Evolutionary conservation across 106 monocot genomes (phyloP), one percentile per base, ranked within the genome.

Genomic region (Cymbidium sinense): DNA sequence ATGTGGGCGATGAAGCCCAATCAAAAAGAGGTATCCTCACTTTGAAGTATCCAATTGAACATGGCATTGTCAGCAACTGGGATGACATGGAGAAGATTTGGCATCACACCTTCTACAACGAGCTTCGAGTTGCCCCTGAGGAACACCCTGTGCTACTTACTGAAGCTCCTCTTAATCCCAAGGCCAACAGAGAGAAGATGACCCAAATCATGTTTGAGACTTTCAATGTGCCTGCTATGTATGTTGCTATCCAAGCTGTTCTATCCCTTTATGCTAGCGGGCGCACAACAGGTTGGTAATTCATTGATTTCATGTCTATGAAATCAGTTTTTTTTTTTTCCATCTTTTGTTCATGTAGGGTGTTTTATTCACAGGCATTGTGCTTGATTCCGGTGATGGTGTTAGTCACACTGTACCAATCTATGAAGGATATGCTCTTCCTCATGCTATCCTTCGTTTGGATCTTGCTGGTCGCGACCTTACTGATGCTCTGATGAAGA

Each of bases 331-430:
- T 3, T 15, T 50, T 7, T 20, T 7, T 54, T 25, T 17, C 34
- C 19, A 21, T 31, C 20, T 58, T 76, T 21, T 64, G 43, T 27
- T 39, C 75, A 50, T 37, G 39, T 4, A 31, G 43, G 37, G 33
- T 9, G 61, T 33, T 43, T 54, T 44, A 3, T 76, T 5, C 52
- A 76, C 70, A 79, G 79, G 79, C 35, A 80, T 80, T 62, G 80
- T 80, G 25, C 80, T 81, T 9, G 81, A 81, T 76, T 81, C 81
- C 37, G 81, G 81, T 15, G 81, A 81, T 75, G 81, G 81, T 52
- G 81, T 81, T 34, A 81, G 76, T 64, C 81, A 81, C 69, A 81
- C 81, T 10, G 81, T 81, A 10, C 76, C 81, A 50, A 81, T 81
- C 9, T 81, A 81, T 34, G 81, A 81, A 81, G 81, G 81, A 17